A percentile compares a stretch with the other conserved stretches of the same genome.
Evolutionary conservation across 1,139 yeast genomes (phyloP).

Genomic region (Kodamaea alishanica): DNA sequence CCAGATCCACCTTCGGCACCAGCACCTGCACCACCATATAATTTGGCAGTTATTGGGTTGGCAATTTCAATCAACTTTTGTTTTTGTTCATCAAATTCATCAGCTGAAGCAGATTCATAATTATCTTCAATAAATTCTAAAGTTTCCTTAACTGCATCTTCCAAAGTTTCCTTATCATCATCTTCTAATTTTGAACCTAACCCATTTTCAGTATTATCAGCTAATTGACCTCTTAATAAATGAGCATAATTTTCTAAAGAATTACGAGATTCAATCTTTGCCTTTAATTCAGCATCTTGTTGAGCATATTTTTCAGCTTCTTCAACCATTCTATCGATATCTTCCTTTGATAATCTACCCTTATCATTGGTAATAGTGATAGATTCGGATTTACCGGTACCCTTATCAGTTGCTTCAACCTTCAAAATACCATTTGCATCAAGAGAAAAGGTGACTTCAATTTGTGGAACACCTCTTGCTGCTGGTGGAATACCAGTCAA

Average conservation of each 20-base stretch:
- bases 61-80: constrained; percentile 82
- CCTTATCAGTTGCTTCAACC: constrained; percentile 46
- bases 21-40: constrained; percentile 58
- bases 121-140: constrained; percentile 88
- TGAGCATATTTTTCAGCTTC: constrained; percentile 90
- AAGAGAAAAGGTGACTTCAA: constrained; percentile 45
- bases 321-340: constrained; percentile 90
- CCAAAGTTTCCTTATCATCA: constrained; percentile 87
- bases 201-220: constrained; percentile 58
- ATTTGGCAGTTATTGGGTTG: constrained; percentile 88
- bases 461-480: constrained; percentile 50
- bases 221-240: constrained; percentile 51
- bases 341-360: constrained; percentile 93
- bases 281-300: constrained; percentile 78
- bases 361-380: constrained; percentile 95
- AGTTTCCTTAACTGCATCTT: constrained; percentile 85
- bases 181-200: constrained; percentile 78
- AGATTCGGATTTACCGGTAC: constrained; percentile 74
- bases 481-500: constrained; percentile 49
- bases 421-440: constrained; percentile 50
- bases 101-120: constrained; percentile 81
- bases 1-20: constrained; percentile 35
- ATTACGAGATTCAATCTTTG: constrained; percentile 66
- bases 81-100: constrained; percentile 91
- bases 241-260: constrained; percentile 49